Conservation (phyloP, 2,329 filamentous ascomycete genomes). For the Fusarium neocosmosporiellum region DNA sequence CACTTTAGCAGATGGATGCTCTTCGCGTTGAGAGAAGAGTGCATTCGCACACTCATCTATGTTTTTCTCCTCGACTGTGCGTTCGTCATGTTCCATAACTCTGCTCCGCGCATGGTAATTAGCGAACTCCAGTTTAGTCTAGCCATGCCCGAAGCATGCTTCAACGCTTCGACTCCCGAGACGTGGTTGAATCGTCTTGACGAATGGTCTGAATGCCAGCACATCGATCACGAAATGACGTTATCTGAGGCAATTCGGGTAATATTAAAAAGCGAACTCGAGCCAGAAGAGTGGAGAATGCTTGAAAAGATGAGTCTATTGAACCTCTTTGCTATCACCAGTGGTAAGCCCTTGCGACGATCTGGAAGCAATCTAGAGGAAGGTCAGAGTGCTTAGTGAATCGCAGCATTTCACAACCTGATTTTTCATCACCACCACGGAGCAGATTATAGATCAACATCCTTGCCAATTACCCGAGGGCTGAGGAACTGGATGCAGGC, state of each 20-base stretch:
- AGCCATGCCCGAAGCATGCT: slow-evolving; percentile 1
- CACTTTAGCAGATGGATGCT: neutral
- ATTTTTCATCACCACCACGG: slow-evolving; percentile 21
- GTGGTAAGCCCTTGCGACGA: slow-evolving; percentile 2
- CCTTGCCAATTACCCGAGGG: neutral
- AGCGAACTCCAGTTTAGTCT: slow-evolving; percentile 19
- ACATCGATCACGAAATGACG: neutral
- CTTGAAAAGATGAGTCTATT: slow-evolving; percentile 14
- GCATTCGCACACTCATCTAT: slow-evolving; percentile 14
- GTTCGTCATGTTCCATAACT: slow-evolving; percentile 28
- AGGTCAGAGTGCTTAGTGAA: neutral
- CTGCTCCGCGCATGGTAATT: slow-evolving; percentile 14
- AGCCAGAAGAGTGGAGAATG: neutral
- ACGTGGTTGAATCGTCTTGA: neutral
- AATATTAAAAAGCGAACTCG: neutral
- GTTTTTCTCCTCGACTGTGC: slow-evolving; percentile 28
- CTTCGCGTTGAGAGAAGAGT: slow-evolving; percentile 19
- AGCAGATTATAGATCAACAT: neutral
- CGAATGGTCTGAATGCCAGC: neutral
- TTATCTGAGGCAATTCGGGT: neutral
- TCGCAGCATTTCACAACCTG: slow-evolving; percentile 25
- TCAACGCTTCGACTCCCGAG: slow-evolving; percentile 2
- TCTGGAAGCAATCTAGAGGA: neutral
- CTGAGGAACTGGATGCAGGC: slow-evolving; percentile 15
- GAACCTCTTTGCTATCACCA: slow-evolving; percentile 19